Base-by-base conservation (phyloP, 2,329 filamentous ascomycete species). In the Claviceps monticola region DNA sequence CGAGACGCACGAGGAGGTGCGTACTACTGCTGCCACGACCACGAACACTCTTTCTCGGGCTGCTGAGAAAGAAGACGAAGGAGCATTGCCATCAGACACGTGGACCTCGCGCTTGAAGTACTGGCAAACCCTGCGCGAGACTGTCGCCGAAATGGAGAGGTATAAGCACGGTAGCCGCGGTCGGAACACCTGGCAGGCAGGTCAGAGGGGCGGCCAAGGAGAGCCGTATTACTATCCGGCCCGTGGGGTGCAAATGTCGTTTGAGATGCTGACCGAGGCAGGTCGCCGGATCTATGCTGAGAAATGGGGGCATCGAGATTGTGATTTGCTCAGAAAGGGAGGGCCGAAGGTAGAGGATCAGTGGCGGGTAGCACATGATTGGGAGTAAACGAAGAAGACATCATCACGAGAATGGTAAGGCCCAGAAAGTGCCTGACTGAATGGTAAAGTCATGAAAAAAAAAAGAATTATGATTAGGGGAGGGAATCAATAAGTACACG, bases 141-240 rank as follows among this genome's bases (percentile, higher is more conserved):
- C 51, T 43, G 58, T 57, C 36, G 56, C 60, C 39, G 56, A 60
- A 21, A 73, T 74, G 71, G 66, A 64, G 52, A 63, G 69, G 41
- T 67, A 70, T 59, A 73, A 73, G 56, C 64, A 71, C 51, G 62
- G 66, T 46, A 62, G 61, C 6, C 65, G 66, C 46, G 60, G 63
- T 19, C 66, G 75, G 34, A 78, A 79, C 60, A 73, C 68, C 11
- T 80, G 76, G 76, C 75, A 79, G 58, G 60, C 59, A 2, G 68
- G 69, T 34, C 76, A 79, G 58, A 67, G 63, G 5, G 75, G 75
- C 34, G 76, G 76, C 1, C 50, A 68, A 23, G 74, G 72, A 14
- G 76, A 79, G 59, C 75, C 75, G 1, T 79, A 71, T 54, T 74
- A 78, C 60, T 71, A 76, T 54, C 65, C 73, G 49, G 56, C 70